A percentile compares a stretch with the other conserved stretches of the same genome.
Evolutionary conservation across 2,329 filamentous ascomycete genomes (phyloP).

Genomic region (Xylariaceae sp.): DNA sequence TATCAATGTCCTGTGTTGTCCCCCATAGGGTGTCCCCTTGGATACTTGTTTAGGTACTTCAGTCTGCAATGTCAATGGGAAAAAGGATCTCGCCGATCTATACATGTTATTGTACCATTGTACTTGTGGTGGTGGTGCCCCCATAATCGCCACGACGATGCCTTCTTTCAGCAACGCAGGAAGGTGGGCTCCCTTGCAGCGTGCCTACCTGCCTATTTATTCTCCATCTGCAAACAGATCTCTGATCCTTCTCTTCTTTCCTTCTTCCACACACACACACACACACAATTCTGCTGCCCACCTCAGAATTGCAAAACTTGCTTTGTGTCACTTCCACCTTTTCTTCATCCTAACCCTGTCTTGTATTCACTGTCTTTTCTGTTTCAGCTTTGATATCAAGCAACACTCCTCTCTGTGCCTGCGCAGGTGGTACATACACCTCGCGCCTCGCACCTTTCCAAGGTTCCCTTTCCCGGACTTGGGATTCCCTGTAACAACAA

Average conservation of each 20-base stretch:
- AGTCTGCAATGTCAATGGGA: no score
- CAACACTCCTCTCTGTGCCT: not conserved
- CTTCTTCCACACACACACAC: not conserved
- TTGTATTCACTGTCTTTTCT: not conserved
- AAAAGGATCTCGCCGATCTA: no score
- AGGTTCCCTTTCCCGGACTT: no score
- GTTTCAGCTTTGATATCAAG: not conserved
- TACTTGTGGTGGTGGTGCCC: no score
- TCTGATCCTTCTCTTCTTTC: not conserved
- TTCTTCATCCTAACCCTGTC: not conserved
- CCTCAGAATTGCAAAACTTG: not conserved
- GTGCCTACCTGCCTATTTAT: not conserved
- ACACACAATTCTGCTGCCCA: no score
- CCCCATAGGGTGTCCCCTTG: no score
- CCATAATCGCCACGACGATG: not conserved
- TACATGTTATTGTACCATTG: no score
- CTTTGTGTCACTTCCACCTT: no score
- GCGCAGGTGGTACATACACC: not conserved
- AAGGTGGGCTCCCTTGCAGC: conserved; percentile 1
- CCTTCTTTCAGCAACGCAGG: not conserved
- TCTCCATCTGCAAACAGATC: conserved; percentile 3
- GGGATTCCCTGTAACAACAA: no score
- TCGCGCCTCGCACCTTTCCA: not conserved
- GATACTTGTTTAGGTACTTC: no score
- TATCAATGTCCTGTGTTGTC: no score